Percentiles rank a stretch among this genome's conserved stretches.
Evolutionary conservation across 139 green algal species (phyloP).

Genomic region (Marvania coccoides): DNA sequence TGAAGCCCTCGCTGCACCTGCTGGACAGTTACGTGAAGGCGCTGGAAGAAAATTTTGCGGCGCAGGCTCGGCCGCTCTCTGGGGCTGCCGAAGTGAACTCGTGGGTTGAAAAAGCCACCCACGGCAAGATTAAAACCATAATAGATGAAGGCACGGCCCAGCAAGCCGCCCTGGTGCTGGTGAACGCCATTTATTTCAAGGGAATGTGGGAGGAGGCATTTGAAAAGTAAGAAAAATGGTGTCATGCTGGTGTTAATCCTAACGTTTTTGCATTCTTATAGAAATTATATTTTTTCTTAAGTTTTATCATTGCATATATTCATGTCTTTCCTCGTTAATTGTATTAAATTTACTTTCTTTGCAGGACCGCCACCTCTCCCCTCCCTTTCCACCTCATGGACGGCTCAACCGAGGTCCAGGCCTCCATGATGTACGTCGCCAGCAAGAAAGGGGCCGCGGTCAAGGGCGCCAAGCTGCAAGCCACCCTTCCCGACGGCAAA

Average conservation of each 20-base stretch:
- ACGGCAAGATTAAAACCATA: constrained; percentile 18
- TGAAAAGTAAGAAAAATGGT: constrained; percentile 25
- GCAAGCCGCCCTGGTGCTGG: constrained; percentile 11
- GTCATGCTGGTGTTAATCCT: no score
- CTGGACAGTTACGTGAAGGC: background rate
- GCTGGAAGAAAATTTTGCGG: background rate
- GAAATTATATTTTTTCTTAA: background rate
- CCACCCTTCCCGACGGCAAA: background rate
- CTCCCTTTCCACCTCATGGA: constrained; percentile 9
- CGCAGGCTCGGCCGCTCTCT: background rate
- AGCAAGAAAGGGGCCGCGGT: background rate
- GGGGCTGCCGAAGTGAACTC: constrained; percentile 5
- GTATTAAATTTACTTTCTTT: background rate
- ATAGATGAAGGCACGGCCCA: constrained; percentile 3
- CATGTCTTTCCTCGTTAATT: no score
- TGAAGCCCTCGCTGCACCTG: background rate
- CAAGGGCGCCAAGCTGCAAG: constrained; percentile 1
- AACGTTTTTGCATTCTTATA: no score
- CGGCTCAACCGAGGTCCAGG: background rate
- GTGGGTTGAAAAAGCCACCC: constrained; percentile 17
- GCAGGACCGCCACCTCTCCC: constrained; percentile 3
- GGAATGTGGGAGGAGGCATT: constrained; percentile 20
- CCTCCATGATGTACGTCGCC: constrained; percentile 9
- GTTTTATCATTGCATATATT: background rate
- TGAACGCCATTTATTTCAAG: constrained; percentile 37